Evolutionary conservation across 2,329 filamentous ascomycete species (phyloP).

Genomic region (Fusarium nematophilum): DNA sequence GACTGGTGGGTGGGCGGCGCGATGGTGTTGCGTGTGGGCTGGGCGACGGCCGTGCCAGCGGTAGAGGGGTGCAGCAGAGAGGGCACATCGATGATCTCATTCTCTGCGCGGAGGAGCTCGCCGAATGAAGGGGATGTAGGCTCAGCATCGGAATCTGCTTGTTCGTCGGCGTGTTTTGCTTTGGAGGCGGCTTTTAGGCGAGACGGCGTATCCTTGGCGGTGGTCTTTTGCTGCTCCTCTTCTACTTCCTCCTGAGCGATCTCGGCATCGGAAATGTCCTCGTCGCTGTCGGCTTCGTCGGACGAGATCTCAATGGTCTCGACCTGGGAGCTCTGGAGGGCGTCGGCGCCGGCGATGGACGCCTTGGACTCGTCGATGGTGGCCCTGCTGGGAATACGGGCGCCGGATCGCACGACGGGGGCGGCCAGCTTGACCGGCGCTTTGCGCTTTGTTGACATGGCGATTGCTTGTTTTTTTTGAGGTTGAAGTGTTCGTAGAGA

Average conservation of each 20-base stretch:
- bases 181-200: conserved; percentile 36
- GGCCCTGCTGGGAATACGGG: conserved; percentile 61
- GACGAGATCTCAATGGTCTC: conserved; percentile 69
- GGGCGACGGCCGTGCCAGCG: conserved; percentile 47
- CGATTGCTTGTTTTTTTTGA: conserved; percentile 35
- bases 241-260: conserved; percentile 45
- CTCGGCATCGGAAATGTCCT: conserved; percentile 59
- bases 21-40: conserved; percentile 60
- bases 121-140: conserved; percentile 79
- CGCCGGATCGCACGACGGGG: conserved; percentile 65
- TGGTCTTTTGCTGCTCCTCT: conserved; percentile 27
- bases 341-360: conserved; percentile 60
- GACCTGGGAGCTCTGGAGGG: conserved; percentile 51
- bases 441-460: conserved; percentile 73
- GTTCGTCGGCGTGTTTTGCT: conserved; percentile 35
- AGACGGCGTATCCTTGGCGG: conserved; percentile 23
- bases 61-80: conserved; percentile 62
- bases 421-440: conserved; percentile 66
- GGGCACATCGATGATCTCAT: conserved; percentile 81
- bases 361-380: conserved; percentile 70
- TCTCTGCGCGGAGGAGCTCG: conserved; percentile 80
- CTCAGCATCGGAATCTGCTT: conserved; percentile 60
- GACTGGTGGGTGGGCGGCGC: conserved; percentile 79
- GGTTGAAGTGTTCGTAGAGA: conserved; percentile 19
- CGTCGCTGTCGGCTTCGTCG: conserved; percentile 62